Evolutionary conservation across 2,329 filamentous ascomycete genomes (phyloP).

Genomic region (Escovopsis weberi): DNA sequence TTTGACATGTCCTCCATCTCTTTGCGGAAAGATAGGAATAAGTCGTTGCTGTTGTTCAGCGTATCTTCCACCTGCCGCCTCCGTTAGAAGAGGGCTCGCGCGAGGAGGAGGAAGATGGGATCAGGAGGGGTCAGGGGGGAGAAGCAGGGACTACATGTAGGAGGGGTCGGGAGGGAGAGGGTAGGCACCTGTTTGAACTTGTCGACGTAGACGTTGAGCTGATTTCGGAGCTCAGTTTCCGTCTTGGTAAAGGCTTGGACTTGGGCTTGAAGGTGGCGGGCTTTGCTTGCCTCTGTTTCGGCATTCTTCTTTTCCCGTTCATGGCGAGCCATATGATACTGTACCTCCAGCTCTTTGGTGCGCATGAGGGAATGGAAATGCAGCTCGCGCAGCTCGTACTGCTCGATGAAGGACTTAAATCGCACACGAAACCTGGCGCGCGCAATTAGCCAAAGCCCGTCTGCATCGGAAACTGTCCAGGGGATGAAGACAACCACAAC

Average conservation of each 20-base stretch:
- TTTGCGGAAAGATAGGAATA: conserved; percentile 92
- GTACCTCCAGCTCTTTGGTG: conserved; percentile 90
- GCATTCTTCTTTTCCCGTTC: conserved; percentile 84
- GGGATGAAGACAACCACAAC: too few relatives aligned
- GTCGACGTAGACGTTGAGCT: conserved; percentile 96
- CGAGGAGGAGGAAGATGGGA: too few relatives aligned
- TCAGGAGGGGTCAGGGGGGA: too few relatives aligned
- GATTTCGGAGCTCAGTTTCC: conserved; percentile 81
- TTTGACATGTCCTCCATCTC: conserved; percentile 99
- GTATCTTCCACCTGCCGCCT: conserved; percentile 78
- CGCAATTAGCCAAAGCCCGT: too few relatives aligned
- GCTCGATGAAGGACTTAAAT: conserved; percentile 93
- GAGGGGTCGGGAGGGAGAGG: neutral
- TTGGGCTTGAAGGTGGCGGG: conserved; percentile 75
- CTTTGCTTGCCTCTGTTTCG: conserved; percentile 65
- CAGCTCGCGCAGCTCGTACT: conserved; percentile 88
- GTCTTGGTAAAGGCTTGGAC: conserved; percentile 94
- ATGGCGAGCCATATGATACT: conserved; percentile 75
- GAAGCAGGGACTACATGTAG: neutral
- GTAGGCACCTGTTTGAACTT: conserved; percentile 93
- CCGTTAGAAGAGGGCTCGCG: conserved; percentile 10
- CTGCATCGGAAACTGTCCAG: too few relatives aligned
- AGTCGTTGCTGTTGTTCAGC: conserved; percentile 92
- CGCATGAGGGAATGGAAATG: conserved; percentile 87
- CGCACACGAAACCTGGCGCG: conserved; percentile 55